Conservation (phyloP, 257 asterid species). For the Anisodus tanguticus region DNA sequence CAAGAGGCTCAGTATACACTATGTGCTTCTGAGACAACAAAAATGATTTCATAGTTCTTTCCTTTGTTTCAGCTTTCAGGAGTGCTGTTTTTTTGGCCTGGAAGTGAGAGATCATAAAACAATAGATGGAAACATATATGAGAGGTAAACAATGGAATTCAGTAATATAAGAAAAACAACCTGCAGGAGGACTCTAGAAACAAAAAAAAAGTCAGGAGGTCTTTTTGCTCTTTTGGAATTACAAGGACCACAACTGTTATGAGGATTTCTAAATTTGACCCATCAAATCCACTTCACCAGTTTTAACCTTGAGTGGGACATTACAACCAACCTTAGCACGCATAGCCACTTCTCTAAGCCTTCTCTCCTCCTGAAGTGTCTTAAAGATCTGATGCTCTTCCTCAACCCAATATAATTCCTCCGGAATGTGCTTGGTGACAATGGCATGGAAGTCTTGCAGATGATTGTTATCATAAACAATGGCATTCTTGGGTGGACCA, state of each 20-base stretch:
- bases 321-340: conserved; percentile 70
- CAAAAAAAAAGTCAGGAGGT: not conserved
- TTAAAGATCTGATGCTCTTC: conserved; percentile 66
- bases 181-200: not conserved
- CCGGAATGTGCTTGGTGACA: conserved; percentile 59
- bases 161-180: conserved; percentile 17
- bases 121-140: conserved; percentile 14
- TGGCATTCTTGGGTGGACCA: conserved; percentile 81
- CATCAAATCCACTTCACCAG: conserved; percentile 14
- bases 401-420: conserved; percentile 76
- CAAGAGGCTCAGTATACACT: conserved; percentile 91
- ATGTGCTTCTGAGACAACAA: conserved; percentile 88
- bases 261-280: not conserved
- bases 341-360: conserved; percentile 67
- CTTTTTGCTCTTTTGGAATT: not conserved
- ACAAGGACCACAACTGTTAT: not conserved
- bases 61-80: conserved; percentile 72
- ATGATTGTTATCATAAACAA: conserved; percentile 70
- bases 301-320: not conserved
- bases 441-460: conserved; percentile 80
- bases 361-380: conserved; percentile 76
- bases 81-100: conserved; percentile 83
- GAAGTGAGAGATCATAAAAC: conserved; percentile 33
- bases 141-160: not conserved
- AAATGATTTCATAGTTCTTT: conserved; percentile 73